These are phyloP conservation scores for Fusarium sambucinum DNA, from an alignment of 2,329 filamentous ascomycete species.

Conservation along the genomic window DNA sequence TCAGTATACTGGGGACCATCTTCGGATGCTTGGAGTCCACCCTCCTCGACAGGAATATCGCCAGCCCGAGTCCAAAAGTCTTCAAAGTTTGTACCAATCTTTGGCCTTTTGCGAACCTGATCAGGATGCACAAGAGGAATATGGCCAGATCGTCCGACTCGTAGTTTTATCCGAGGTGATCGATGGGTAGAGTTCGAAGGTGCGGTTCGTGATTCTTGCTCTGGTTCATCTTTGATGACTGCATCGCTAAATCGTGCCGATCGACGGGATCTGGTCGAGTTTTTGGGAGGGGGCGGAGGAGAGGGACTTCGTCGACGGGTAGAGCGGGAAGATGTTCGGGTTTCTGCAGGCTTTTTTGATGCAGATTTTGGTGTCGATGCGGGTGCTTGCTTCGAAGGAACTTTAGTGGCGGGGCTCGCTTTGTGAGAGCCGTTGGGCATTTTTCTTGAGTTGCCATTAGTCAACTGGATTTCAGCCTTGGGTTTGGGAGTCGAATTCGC, in stretches of 20 bases:
- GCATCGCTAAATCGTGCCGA: slow-evolving; percentile 56
- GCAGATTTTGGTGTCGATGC: slow-evolving; percentile 49
- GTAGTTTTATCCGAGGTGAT: slow-evolving; percentile 63
- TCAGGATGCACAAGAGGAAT: slow-evolving; percentile 72
- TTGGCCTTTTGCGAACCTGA: slow-evolving; percentile 66
- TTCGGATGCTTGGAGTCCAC: slow-evolving; percentile 67
- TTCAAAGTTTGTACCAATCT: slow-evolving; percentile 66
- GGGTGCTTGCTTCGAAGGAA: slow-evolving; percentile 39
- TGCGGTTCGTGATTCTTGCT: slow-evolving; percentile 26
- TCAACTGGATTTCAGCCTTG: slow-evolving; percentile 46
- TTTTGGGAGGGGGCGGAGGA: slow-evolving; percentile 55
- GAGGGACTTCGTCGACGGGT: slow-evolving; percentile 58
- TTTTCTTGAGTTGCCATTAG: slow-evolving; percentile 48
- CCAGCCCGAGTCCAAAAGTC: slow-evolving; percentile 68
- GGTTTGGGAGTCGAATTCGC: slow-evolving; percentile 53
- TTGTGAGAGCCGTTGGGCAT: slow-evolving; percentile 45
- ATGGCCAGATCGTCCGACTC: slow-evolving; percentile 53
- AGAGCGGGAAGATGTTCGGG: slow-evolving; percentile 50
- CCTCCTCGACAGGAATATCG: slow-evolving; percentile 67
- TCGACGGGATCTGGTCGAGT: slow-evolving; percentile 58
- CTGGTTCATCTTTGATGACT: slow-evolving; percentile 32
- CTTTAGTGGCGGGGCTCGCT: slow-evolving; percentile 45
- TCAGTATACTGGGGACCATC: slow-evolving; percentile 69
- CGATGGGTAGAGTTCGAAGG: slow-evolving; percentile 46
- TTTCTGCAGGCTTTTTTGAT: slow-evolving; percentile 49